Evolutionary conservation across 257 asterid species (phyloP), one percentile per base, ranked within the genome.

Genomic region (Forsythia suspensa): DNA sequence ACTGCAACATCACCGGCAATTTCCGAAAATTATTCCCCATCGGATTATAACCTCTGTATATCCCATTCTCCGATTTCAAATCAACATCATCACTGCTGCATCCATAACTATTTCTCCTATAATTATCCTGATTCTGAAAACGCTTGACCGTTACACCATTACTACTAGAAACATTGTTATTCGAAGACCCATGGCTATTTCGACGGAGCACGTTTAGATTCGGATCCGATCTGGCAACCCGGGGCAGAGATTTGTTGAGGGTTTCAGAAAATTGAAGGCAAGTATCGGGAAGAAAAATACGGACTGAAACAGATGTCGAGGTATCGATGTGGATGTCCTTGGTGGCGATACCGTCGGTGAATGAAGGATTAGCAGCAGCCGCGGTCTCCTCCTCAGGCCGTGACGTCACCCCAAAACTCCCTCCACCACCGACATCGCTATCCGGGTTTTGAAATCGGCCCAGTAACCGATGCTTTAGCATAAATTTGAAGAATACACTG

Each of bases 41-140:
- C 20, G 86, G 91, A 40, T 84, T 59, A 75, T 87, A 87, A 43
- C 91, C 91, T 52, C 88, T 76, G 8, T 87, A 87, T 71, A 70
- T 82, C 71, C 84, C 89, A 72, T 34, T 79, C 7, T 76, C 87
- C 71, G 82, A 76, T 80, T 85, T 85, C 79, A 85, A 72, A 29
- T 38, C 77, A 18, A 72, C 72, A 79, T 83, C 91, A 41, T 85
- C 89, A 55, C 36, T 61, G 42, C 73, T 75, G 16, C 78, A 76
- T 11, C 85, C 89, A 20, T 71, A 71, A 71, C 75, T 71, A 72
- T 72, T 72, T 57, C 76, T 43, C 12, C 65, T 72, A n/a, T 48
- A 48, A 43, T 55, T 55, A n/a, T 55, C 65, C 11, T 43, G 76
- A 72, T 48, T 72, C 3, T 72, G 65, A 9, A 11, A 6, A 21